Evolutionary conservation across 345 rosid species (phyloP).

Genomic region (Erysimum cheiranthoides): DNA sequence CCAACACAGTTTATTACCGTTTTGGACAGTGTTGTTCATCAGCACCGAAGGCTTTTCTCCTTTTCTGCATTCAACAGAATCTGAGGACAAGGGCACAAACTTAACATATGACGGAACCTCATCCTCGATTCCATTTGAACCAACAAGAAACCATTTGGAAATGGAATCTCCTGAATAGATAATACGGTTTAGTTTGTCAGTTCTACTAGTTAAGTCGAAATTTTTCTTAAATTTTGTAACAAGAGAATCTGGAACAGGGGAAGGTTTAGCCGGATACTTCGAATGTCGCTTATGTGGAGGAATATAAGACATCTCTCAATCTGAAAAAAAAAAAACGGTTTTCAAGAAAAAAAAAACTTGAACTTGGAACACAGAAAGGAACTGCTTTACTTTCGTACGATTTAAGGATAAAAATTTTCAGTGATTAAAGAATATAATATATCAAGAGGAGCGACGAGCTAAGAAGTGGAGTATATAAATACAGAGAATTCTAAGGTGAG

Average conservation of each 20-base stretch:
- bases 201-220: constrained; percentile 26
- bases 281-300: constrained; percentile 69
- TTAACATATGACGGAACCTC: constrained; percentile 44
- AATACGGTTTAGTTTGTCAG: constrained; percentile 37
- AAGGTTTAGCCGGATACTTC: constrained; percentile 39
- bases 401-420: neutral
- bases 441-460: neutral
- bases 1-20: constrained; percentile 15
- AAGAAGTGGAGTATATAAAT: neutral
- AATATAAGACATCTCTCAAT: constrained; percentile 58
- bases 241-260: constrained; percentile 48
- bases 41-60: constrained; percentile 51
- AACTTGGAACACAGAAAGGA: neutral
- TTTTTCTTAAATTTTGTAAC: constrained; percentile 46
- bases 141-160: constrained; percentile 57
- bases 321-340: neutral
- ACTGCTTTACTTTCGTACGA: neutral
- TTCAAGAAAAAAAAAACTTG: neutral
- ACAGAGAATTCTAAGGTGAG: neutral
- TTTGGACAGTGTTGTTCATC: constrained; percentile 37
- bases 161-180: constrained; percentile 47
- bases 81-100: constrained; percentile 51
- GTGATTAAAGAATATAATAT: neutral
- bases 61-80: constrained; percentile 31
- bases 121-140: constrained; percentile 49